These are phyloP conservation scores for Ustilago bromivora DNA, from an alignment of 1,284 basidiomycete genomes.

Conservation along the genomic window DNA sequence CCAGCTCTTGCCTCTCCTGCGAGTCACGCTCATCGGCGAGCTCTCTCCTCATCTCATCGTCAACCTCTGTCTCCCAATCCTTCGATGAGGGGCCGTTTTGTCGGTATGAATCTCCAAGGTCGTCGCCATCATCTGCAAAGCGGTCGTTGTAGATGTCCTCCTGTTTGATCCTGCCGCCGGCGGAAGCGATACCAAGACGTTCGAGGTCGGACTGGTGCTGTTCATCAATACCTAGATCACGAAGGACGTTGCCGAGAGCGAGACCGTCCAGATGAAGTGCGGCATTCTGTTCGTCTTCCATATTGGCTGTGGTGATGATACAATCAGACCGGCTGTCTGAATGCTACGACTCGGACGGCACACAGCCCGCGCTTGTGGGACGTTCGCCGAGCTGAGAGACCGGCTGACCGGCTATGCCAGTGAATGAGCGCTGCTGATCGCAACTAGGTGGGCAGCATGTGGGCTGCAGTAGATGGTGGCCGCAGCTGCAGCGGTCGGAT, in stretches of 20 bases:
- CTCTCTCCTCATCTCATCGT: slow-evolving; percentile 56
- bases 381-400: neutral
- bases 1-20: slow-evolving; percentile 50
- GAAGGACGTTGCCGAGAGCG: slow-evolving; percentile 66
- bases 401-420: slow-evolving; percentile 36
- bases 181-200: slow-evolving; percentile 52
- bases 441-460: slow-evolving; percentile 17
- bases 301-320: slow-evolving; percentile 10
- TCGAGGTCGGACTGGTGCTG: slow-evolving; percentile 49
- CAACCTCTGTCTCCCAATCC: slow-evolving; percentile 58
- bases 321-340: neutral
- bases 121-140: slow-evolving; percentile 65
- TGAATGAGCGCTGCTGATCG: neutral
- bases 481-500: neutral
- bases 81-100: slow-evolving; percentile 40
- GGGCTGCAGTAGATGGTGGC: neutral
- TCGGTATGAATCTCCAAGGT: slow-evolving; percentile 33
- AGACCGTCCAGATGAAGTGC: slow-evolving; percentile 66
- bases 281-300: slow-evolving; percentile 66
- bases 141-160: slow-evolving; percentile 68
- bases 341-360: neutral
- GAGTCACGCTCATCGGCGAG: slow-evolving; percentile 45
- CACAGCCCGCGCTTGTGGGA: neutral
- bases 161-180: slow-evolving; percentile 49
- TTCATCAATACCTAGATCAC: slow-evolving; percentile 65